Base-by-base conservation (phyloP, 768 basidiomycete species). In the Russula emetica region DNA sequence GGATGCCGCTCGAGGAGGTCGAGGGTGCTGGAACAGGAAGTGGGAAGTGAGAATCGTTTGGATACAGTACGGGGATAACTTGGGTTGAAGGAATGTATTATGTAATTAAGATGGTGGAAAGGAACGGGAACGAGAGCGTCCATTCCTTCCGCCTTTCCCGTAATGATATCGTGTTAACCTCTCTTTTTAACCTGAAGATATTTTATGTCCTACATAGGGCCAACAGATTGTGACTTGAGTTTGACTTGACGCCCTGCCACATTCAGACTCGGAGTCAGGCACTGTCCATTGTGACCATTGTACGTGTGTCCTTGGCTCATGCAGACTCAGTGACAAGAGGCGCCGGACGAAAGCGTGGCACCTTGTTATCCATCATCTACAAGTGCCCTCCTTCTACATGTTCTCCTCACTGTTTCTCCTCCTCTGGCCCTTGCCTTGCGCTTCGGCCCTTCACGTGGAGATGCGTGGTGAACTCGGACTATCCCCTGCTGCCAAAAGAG, bases 1-100 rank as follows among this genome's bases (percentile, higher is more conserved):
- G 64, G 20, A 90, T 96, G 26, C 92, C 94, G 11, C 26, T 9
- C 8, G 62, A 58, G 24, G 62, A 47, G 20, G 50, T 26, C 30
- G 51, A 44, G 16, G 42, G 34, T 36, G 11, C n/a, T 16, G 28
- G 36, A 20, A 42, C 13, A 22, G 51, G 38, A 4, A 52, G 20
- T 16, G 42, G 42, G 24, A 58, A 50, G 32, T 62, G 49, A 61
- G 44, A 30, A 32, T n/a, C 32, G 11, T 5, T 18, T 52, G 32
- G 20, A 10, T 32, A 6, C n/a, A n/a, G n/a, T n/a, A n/a, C n/a
- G n/a, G n/a, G n/a, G n/a, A n/a, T n/a, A n/a, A n/a, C n/a, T n/a
- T n/a, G n/a, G n/a, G n/a, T n/a, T n/a, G n/a, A n/a, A n/a, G 2
- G 10, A 36, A 13, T 3, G 11, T 36, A 36, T 36, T 36, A 36